Evolutionary conservation across 2,329 filamentous ascomycete genomes (phyloP), one percentile per base, ranked within the genome.

Genomic region (Tolypocladium cylindrosporum): DNA sequence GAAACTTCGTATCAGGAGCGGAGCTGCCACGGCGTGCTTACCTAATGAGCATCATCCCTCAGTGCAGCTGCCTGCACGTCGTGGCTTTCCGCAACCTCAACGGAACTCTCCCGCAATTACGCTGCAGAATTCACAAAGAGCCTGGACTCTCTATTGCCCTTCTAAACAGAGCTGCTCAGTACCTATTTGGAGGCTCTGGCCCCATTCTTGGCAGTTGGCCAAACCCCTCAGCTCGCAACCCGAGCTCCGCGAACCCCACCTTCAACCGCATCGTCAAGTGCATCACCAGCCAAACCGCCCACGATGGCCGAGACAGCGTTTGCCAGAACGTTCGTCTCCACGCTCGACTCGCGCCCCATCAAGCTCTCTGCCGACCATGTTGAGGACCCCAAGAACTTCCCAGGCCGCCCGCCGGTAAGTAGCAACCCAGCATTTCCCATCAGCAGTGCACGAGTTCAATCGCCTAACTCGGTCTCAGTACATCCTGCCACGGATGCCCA

Each of bases 301-400:
- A 70, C 60, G 63, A 92, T 92, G 88, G 81, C 88, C n/a, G 92
- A 97, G 80, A 75, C 92, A 60, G 77, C 85, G 55, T 97, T 97
- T 72, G 88, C 91, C 65, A 91, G 89, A 74, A 80, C 84, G 39
- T 97, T 96, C 74, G 85, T 99, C 65, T 79, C 86, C 56, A 82
- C 85, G 27, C 83, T 97, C 61, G 91, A 96, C 74, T 83, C 85
- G 60, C 86, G 87, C 55, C 88, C 91, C 9, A 73, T 86, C 66
- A 95, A 92, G 78, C 83, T 97, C 62, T 85, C 88, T n/a, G 79
- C 89, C 63, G 91, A 97, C 72, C 89, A 97, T 84, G 86, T 95
- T 72, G 90, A 93, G 74, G 90, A 97, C 69, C 85, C 90, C 55
- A 86, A 86, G 66, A 84, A 81, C 64, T 92, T 93, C 70, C 88